phyloP scores from a whole-genome alignment of 164 flowering plant species.

The Chimonanthus praecox region DNA sequence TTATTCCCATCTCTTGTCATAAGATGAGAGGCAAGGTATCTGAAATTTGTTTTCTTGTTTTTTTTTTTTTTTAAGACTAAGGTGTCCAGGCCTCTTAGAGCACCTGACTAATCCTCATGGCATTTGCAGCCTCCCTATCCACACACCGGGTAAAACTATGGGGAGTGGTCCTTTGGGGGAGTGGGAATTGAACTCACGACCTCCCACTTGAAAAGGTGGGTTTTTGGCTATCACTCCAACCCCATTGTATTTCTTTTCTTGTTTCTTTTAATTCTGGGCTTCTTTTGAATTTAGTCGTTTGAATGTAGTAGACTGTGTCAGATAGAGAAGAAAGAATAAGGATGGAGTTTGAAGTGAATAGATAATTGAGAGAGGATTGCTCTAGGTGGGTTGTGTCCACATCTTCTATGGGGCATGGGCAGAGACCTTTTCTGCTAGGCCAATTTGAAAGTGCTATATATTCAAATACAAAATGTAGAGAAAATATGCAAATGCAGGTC shows the following conservation, averaged over 20 bases:
- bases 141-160: background rate
- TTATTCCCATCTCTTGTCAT: conserved; percentile 93
- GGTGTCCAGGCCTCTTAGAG: no score
- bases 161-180: background rate
- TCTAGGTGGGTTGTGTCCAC: no score
- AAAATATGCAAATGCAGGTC: no score
- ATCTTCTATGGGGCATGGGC: no score
- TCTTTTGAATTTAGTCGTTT: no score
- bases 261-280: background rate
- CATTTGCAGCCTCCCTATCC: no score
- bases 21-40: conserved; percentile 95
- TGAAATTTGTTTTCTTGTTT: background rate
- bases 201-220: background rate
- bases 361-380: no score
- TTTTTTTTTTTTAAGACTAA: no score
- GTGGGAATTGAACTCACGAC: background rate
- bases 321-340: background rate
- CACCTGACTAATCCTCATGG: no score
- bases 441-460: no score
- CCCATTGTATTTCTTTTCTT: background rate
- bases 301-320: background rate
- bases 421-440: no score
- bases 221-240: background rate
- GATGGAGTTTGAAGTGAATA: background rate
- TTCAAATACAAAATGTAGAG: no score